Conservation (phyloP, 2,329 filamentous ascomycete species). For the Colletotrichum musae region DNA sequence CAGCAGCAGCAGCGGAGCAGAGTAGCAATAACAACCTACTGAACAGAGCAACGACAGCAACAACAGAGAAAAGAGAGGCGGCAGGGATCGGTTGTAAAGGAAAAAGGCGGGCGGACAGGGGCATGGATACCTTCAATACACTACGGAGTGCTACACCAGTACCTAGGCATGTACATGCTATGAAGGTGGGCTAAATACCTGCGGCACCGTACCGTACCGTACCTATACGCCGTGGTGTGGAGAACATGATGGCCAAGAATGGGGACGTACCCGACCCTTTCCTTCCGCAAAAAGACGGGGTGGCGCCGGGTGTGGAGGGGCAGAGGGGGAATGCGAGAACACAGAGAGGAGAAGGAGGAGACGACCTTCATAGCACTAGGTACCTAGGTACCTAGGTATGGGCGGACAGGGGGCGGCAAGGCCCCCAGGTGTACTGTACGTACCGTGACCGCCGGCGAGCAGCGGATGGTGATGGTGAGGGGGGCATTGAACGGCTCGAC, state of each 20-base stretch:
- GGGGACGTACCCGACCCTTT: conserved; percentile 19
- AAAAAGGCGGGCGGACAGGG: neutral
- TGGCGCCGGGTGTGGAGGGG: conserved; percentile 9
- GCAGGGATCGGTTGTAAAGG: too few species aligned
- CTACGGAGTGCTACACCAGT: too few species aligned
- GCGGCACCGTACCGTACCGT: too few species aligned
- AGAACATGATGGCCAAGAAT: conserved; percentile 12
- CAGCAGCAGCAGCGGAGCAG: neutral
- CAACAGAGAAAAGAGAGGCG: too few species aligned
- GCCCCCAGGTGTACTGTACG: too few species aligned
- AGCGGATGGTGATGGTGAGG: too few species aligned
- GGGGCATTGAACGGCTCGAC: too few species aligned
- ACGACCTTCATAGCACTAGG: conserved; percentile 1
- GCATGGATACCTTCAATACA: neutral
- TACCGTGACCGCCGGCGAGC: too few species aligned
- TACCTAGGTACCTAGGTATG: neutral
- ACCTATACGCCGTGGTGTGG: conserved; percentile 22
- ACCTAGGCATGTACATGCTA: too few species aligned
- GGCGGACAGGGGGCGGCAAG: too few species aligned
- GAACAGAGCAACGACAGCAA: neutral
- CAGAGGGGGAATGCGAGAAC: conserved; percentile 5
- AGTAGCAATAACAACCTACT: neutral
- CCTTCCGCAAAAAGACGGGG: conserved; percentile 26
- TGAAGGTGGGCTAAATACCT: too few species aligned
- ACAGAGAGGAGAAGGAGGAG: conserved; percentile 41